A percentile compares a stretch with the other conserved stretches of the same genome.
phyloP scores from a whole-genome alignment of 345 rosid species.

The Punica granatum region DNA sequence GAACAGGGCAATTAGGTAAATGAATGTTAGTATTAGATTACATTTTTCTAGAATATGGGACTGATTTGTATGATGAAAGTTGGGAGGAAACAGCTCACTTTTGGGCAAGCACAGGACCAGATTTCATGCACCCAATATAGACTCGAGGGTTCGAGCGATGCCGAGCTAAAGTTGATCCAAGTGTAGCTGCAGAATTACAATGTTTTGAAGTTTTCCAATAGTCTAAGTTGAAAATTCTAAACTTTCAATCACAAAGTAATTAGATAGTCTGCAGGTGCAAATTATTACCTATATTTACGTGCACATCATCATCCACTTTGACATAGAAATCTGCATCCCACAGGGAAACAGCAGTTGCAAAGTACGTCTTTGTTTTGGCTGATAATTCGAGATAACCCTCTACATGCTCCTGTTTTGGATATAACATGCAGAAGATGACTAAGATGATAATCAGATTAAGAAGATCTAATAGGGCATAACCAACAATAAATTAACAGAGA shows the following conservation, averaged over 20 bases:
- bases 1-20: background rate
- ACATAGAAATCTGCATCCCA: constrained; percentile 99
- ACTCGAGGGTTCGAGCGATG: constrained; percentile 68
- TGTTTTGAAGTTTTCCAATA: constrained; percentile 6
- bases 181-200: constrained; percentile 59
- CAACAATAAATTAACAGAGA: background rate
- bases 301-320: constrained; percentile 97
- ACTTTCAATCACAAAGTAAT: background rate
- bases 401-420: constrained; percentile 66
- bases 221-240: background rate
- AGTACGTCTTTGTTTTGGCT: constrained; percentile 83
- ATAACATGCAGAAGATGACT: background rate
- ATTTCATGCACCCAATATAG: constrained; percentile 96
- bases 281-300: constrained; percentile 80
- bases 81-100: constrained; percentile 48
- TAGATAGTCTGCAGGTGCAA: background rate
- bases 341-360: constrained; percentile 72
- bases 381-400: constrained; percentile 98
- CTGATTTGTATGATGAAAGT: background rate
- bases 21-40: background rate
- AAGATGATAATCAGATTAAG: background rate
- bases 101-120: constrained; percentile 93
- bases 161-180: constrained; percentile 72
- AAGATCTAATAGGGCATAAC: background rate
- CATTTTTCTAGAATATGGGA: background rate